Conservation (phyloP, 2,329 filamentous ascomycete genomes). For the Reticulascus tulasneorum region DNA sequence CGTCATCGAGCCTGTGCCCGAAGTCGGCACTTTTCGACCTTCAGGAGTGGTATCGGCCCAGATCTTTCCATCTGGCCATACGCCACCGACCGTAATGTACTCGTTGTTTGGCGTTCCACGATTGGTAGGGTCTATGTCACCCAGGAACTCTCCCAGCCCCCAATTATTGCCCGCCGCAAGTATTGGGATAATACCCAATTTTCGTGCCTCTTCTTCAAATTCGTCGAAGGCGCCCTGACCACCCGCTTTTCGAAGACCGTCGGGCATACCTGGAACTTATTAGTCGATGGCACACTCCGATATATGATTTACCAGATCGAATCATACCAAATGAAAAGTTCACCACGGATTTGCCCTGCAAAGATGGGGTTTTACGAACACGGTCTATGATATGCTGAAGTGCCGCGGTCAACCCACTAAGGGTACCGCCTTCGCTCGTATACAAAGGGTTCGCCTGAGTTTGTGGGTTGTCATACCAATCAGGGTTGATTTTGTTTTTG, state of each 20-base stretch:
- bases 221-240: too few species aligned
- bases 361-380: not conserved
- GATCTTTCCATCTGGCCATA: not conserved
- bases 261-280: not conserved
- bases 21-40: not conserved
- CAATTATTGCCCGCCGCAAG: slow-evolving; percentile 1
- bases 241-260: not conserved
- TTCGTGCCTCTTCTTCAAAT: not conserved
- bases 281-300: not conserved
- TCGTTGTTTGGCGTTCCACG: not conserved
- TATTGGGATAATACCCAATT: slow-evolving; percentile 1
- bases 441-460: not conserved
- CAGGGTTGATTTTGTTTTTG: too few species aligned
- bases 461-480: too few species aligned
- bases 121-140: slow-evolving; percentile 1
- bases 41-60: slow-evolving; percentile 1
- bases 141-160: not conserved
- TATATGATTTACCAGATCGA: not conserved
- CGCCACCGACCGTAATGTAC: slow-evolving; percentile 1
- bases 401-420: not conserved
- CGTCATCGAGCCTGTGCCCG: not conserved
- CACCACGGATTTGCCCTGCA: slow-evolving; percentile 1
- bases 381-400: not conserved
- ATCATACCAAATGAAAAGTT: slow-evolving; percentile 3
- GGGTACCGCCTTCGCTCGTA: not conserved